These are phyloP conservation scores for Wickerhamiella australiensis DNA, from an alignment of 805 yeast genomes.

Conservation along the genomic window DNA sequence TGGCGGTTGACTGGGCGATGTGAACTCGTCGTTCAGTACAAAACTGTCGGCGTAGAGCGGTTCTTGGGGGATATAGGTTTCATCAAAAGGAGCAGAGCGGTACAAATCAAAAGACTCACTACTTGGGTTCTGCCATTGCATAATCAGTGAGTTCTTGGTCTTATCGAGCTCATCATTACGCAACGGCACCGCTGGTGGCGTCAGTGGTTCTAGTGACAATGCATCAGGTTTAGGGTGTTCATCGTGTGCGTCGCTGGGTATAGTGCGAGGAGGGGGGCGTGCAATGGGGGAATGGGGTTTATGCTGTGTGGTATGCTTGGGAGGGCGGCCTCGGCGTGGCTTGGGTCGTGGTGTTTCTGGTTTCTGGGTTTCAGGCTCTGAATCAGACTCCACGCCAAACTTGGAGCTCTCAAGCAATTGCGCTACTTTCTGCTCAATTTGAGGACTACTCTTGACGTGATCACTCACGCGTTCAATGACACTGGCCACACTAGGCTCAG, in stretches of 20 bases:
- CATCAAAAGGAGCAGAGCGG: constrained; percentile 4
- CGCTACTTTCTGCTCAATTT: constrained; percentile 5
- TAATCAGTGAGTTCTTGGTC: constrained; percentile 9
- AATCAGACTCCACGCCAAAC: neutral
- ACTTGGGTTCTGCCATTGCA: constrained; percentile 8
- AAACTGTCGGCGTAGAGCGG: constrained; percentile 8
- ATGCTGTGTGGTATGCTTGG: neutral
- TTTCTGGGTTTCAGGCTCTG: neutral
- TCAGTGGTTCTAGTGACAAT: constrained; percentile 1
- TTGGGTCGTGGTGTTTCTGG: too few species aligned
- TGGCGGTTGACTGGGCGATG: constrained; percentile 3
- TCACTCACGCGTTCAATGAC: constrained; percentile 3
- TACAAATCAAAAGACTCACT: neutral
- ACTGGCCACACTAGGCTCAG: neutral
- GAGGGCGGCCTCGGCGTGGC: constrained; percentile 8
- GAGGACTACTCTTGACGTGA: neutral
- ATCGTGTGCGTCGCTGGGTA: neutral
- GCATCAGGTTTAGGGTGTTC: constrained; percentile 2
- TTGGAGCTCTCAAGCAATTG: constrained; percentile 6
- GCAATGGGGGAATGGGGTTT: neutral
- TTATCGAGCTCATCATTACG: constrained; percentile 7
- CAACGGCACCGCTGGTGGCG: constrained; percentile 6
- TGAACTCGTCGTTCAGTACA: constrained; percentile 10
- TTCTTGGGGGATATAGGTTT: constrained; percentile 5
- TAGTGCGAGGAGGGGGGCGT: neutral